Evolutionary conservation across 805 yeast species (phyloP).

Genomic region (Candida hispaniensis): DNA sequence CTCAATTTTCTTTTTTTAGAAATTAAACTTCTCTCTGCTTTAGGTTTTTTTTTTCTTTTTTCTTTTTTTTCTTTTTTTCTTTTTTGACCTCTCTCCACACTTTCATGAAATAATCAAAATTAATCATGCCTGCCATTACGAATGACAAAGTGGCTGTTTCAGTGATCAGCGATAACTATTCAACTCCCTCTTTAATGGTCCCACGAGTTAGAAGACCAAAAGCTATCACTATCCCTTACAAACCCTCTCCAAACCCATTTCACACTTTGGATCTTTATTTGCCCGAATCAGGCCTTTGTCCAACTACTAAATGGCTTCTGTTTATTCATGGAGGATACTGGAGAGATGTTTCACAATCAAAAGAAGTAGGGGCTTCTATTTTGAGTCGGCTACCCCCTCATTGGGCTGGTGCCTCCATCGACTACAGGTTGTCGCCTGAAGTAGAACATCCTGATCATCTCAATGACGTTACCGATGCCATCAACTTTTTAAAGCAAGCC

Average conservation of each 20-base stretch:
- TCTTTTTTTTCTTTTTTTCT: too few species aligned
- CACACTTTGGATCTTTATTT: slow-evolving; percentile 17
- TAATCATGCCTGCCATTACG: too few species aligned
- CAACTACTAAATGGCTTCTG: slow-evolving; percentile 29
- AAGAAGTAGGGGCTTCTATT: slow-evolving; percentile 40
- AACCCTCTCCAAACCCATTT: slow-evolving; percentile 17
- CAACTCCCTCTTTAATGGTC: slow-evolving; percentile 12
- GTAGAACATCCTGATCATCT: slow-evolving; percentile 52
- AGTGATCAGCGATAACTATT: too few species aligned
- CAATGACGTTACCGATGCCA: slow-evolving; percentile 41
- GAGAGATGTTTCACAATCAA: slow-evolving; percentile 60
- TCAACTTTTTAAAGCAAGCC: slow-evolving; percentile 25
- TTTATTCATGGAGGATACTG: slow-evolving; percentile 87
- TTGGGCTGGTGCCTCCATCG: slow-evolving; percentile 34
- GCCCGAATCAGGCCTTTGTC: slow-evolving; percentile 16
- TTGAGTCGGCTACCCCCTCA: slow-evolving; percentile 23
- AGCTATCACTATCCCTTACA: slow-evolving; percentile 17
- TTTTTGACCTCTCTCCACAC: too few species aligned
- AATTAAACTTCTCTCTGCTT: too few species aligned
- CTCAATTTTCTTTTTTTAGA: too few species aligned
- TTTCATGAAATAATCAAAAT: too few species aligned
- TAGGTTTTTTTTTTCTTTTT: too few species aligned
- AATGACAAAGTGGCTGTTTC: too few species aligned
- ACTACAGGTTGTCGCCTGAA: slow-evolving; percentile 59
- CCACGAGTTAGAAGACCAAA: slow-evolving; percentile 17